Evolutionary conservation across 768 basidiomycete genomes (phyloP).

Genomic region (Suillus variegatus): DNA sequence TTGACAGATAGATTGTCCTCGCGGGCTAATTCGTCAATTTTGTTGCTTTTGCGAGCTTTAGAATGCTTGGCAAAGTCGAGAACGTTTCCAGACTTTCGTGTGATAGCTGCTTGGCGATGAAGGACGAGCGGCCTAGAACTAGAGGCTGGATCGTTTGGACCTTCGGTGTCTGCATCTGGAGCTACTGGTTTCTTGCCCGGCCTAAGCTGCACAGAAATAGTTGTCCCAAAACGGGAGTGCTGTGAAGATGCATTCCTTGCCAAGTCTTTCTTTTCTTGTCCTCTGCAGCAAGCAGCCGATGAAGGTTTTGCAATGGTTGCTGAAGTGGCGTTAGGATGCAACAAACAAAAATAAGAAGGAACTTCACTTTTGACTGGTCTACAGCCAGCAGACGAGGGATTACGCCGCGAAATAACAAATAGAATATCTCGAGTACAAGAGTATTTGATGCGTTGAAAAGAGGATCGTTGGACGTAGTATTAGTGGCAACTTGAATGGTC

Average conservation of each 20-base stretch:
- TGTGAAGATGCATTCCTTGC: slow-evolving; percentile 66
- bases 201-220: slow-evolving; percentile 78
- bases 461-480: slow-evolving; percentile 66
- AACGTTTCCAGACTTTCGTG: slow-evolving; percentile 62
- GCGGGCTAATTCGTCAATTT: slow-evolving; percentile 64
- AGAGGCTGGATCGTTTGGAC: slow-evolving; percentile 8
- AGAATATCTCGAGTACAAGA: slow-evolving; percentile 89
- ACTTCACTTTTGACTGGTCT: slow-evolving; percentile 66
- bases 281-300: slow-evolving; percentile 78
- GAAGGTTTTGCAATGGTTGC: slow-evolving; percentile 71
- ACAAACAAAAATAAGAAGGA: slow-evolving; percentile 10
- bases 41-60: slow-evolving; percentile 58
- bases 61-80: slow-evolving; percentile 72
- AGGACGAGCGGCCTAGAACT: slow-evolving; percentile 66
- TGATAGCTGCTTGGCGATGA: slow-evolving; percentile 83
- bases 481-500: slow-evolving; percentile 86
- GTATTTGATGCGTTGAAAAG: slow-evolving; percentile 87
- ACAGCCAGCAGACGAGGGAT: slow-evolving; percentile 58
- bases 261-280: slow-evolving; percentile 59
- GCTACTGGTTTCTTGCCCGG: slow-evolving; percentile 45
- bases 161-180: slow-evolving; percentile 19
- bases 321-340: slow-evolving; percentile 30
- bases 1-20: slow-evolving; percentile 70
- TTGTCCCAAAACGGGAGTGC: slow-evolving; percentile 97
- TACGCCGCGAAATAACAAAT: slow-evolving; percentile 83